phyloP scores from a whole-genome alignment of 1,284 basidiomycete genomes.

The Dichomitus squalens region DNA sequence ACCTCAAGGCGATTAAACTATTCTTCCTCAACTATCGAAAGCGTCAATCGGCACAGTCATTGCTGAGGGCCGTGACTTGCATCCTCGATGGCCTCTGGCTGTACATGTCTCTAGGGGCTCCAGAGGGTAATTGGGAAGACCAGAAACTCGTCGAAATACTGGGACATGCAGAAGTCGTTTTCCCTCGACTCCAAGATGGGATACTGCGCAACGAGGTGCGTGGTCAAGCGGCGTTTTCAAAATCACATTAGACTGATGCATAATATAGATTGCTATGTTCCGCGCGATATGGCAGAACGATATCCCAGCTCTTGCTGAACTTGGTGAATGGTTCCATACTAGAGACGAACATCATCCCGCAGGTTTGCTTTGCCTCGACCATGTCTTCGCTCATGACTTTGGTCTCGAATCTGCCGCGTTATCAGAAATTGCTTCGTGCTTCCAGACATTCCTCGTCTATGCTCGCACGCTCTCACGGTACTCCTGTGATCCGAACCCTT shows the following conservation, averaged over 20 bases:
- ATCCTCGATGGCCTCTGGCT: constrained; percentile 33
- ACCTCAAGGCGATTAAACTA: constrained; percentile 48
- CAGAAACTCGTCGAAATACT: constrained; percentile 10
- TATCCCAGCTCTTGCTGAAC: constrained; percentile 27
- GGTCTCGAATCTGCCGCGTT: constrained; percentile 22
- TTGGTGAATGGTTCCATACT: constrained; percentile 32
- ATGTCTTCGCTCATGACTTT: constrained; percentile 31
- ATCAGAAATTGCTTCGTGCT: constrained; percentile 30
- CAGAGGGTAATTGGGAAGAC: background rate
- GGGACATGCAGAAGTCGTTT: constrained; percentile 3
- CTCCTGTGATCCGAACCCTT: constrained; percentile 33
- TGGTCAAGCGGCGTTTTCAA: background rate
- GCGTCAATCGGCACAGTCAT: background rate
- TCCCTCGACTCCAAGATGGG: background rate
- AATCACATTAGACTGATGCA: background rate
- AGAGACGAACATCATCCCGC: constrained; percentile 33
- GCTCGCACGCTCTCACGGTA: constrained; percentile 36
- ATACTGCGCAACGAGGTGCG: constrained; percentile 22
- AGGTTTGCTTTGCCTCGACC: constrained; percentile 45
- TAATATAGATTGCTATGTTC: constrained; percentile 42
- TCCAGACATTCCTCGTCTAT: constrained; percentile 42
- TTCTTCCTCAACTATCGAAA: constrained; percentile 40
- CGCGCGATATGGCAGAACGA: constrained; percentile 34
- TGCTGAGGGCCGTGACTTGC: constrained; percentile 24
- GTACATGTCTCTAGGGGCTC: constrained; percentile 10